Base-by-base conservation (phyloP, 768 basidiomycete species). In the Sporobolomyces roseus region DNA sequence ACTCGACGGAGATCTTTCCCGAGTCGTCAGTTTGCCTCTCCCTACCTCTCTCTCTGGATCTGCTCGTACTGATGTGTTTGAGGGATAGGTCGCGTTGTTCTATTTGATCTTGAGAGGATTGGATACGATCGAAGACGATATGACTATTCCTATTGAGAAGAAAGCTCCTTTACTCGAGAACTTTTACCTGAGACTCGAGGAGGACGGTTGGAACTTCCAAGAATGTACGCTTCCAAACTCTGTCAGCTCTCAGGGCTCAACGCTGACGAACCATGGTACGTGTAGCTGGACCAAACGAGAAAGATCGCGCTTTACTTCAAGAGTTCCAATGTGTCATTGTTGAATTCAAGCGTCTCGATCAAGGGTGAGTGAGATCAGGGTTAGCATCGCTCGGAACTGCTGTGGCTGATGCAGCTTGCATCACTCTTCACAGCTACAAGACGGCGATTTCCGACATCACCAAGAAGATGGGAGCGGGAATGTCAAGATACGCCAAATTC, bases 121-220 rank as follows among this genome's bases (percentile, higher is more conserved):
- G n/a, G 94, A 99, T 78, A 99, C 94, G 6, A 85, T 99, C 71
- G 94, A 98, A 79, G 94, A 99, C 79, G 94, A 99, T 81, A 97
- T 97, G 93, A 90, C 92, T 0, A 85, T 99, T 64, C 83, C 90
- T 1, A 90, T 92, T 78, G 81, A 85, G 23, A 78, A 87, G 74
- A 99, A 99, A 78, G 90, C 92, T 61, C 88, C 90, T 4, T 75
- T 97, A 33, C 83, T 99, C 38, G 86, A 90, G 14, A 80, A 85
- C 1, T 93, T 97, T 80, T 88, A 93, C 80, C 78, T 85, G 75
- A 85, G 88, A 74, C 87, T 89, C 7, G 81, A 88, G 29, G 85
- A 86, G 5, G 86, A 89, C 0, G 93, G 91, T 30, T 98, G 93
- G 92, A 86, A 81, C 23, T 99, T 89, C 77, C 81, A 84, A 46